Conservation (phyloP, 805 yeast species). For the Candida germanica region DNA sequence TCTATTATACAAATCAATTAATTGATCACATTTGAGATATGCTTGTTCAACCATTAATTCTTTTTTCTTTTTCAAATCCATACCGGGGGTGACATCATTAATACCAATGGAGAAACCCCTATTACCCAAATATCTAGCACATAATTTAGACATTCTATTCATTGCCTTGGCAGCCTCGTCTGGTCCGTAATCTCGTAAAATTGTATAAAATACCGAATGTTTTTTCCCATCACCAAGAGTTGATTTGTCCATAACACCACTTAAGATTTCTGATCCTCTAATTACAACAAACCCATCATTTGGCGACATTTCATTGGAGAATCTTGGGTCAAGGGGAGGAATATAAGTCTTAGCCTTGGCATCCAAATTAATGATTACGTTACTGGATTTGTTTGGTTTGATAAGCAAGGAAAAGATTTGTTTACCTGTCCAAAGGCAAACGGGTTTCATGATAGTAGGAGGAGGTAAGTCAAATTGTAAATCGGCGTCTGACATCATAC, state of each 20-base stretch:
- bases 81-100: constrained; percentile 93
- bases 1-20: constrained; percentile 70
- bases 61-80: constrained; percentile 68
- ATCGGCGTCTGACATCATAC: constrained; percentile 95
- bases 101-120: constrained; percentile 97
- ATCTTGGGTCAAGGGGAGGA: constrained; percentile 64
- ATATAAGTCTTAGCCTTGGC: constrained; percentile 89
- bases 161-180: constrained; percentile 92
- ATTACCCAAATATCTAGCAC: constrained; percentile 93
- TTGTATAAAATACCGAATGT: constrained; percentile 93
- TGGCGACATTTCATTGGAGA: constrained; percentile 92
- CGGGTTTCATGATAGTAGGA: constrained; percentile 90
- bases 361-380: constrained; percentile 85
- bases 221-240: constrained; percentile 97
- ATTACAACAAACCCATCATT: constrained; percentile 93
- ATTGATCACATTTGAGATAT: constrained; percentile 84
- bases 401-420: constrained; percentile 88
- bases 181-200: constrained; percentile 94
- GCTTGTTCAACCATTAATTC: constrained; percentile 89
- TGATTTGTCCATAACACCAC: constrained; percentile 97
- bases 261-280: constrained; percentile 80
- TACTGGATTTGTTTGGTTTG: constrained; percentile 71
- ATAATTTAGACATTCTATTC: constrained; percentile 99
- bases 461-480: constrained; percentile 91
- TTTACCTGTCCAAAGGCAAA: constrained; percentile 93